These are phyloP conservation scores for Citrus reticulata DNA, from an alignment of 345 rosid genomes.

Conservation along the genomic window DNA sequence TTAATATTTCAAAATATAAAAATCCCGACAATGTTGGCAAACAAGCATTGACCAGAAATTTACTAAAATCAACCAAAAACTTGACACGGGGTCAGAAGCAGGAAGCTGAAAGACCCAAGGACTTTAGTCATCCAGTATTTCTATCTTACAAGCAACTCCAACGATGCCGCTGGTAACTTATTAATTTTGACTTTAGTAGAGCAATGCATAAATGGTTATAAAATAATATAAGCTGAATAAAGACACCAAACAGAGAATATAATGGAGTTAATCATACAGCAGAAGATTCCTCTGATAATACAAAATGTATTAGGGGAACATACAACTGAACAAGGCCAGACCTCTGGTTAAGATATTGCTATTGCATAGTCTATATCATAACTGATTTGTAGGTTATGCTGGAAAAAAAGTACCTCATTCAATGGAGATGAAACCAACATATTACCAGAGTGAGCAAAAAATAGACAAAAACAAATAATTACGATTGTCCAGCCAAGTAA, in stretches of 20 bases:
- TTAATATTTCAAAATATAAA: not conserved
- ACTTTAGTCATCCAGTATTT: not conserved
- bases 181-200: not conserved
- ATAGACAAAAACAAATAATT: not conserved
- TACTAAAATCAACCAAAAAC: not conserved
- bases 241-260: not conserved
- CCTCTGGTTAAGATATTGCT: not conserved
- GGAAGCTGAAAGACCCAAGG: not conserved
- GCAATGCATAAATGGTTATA: not conserved
- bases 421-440: not conserved
- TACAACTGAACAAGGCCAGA: not conserved
- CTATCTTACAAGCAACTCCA: not conserved
- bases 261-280: not conserved
- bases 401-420: not conserved
- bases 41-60: not conserved
- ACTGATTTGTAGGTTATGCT: not conserved
- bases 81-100: not conserved
- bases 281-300: not conserved
- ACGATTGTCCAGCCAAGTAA: not conserved
- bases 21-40: not conserved
- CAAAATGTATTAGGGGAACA: not conserved
- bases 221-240: not conserved
- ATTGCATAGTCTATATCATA: not conserved
- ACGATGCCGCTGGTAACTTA: not conserved
- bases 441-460: not conserved